Evolutionary conservation across 2,329 filamentous ascomycete species (phyloP).

Genomic region (Trichophyton equinum): DNA sequence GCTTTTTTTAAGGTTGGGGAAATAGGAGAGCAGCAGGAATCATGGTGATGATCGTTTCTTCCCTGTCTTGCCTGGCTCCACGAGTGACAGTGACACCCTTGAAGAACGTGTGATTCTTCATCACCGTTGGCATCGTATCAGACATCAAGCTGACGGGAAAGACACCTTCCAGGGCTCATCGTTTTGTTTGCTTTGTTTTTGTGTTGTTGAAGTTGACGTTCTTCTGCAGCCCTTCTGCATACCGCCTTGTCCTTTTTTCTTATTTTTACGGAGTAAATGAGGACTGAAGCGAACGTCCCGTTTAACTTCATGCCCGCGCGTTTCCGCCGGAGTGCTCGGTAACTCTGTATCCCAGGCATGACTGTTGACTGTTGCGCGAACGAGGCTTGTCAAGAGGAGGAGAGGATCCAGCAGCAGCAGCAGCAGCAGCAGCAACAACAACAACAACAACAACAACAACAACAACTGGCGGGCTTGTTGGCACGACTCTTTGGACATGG

Average conservation of each 20-base stretch:
- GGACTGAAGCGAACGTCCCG: background rate
- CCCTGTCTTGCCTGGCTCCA: background rate
- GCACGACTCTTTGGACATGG: background rate
- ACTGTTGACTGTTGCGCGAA: background rate
- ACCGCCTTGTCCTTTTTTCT: background rate
- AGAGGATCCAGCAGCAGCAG: background rate
- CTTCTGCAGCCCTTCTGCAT: background rate
- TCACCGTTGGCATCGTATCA: background rate
- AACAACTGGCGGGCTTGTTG: background rate
- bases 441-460: no score
- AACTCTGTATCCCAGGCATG: no score
- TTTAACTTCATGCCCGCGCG: background rate
- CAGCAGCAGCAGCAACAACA: background rate
- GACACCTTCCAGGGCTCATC: background rate
- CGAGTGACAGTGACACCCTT: background rate
- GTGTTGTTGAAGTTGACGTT: background rate
- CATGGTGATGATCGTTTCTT: background rate
- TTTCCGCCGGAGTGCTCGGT: no score
- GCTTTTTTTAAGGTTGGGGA: constrained; percentile 1
- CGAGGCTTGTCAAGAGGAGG: background rate
- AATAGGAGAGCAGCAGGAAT: background rate
- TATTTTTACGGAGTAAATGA: background rate
- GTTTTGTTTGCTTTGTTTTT: background rate
- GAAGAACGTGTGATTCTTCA: background rate
- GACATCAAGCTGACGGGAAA: background rate